phyloP scores from a whole-genome alignment of 2,329 filamentous ascomycete genomes.

The Chrysoporthe puriensis region DNA sequence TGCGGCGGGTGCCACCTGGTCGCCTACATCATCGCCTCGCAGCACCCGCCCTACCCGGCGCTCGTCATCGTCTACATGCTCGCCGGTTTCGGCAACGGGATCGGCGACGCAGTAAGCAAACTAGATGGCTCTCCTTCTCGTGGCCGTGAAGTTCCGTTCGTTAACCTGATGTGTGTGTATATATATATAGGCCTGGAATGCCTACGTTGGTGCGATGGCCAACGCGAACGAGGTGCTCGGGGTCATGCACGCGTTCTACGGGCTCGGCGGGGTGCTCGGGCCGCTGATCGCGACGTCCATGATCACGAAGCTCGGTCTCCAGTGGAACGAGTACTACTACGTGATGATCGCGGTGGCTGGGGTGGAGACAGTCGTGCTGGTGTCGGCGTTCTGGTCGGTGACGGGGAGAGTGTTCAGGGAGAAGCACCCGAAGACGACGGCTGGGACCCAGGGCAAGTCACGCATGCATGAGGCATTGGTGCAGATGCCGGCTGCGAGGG shows the following conservation, averaged over 20 bases:
- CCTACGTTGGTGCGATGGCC: constrained; percentile 66
- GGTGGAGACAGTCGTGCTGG: constrained; percentile 56
- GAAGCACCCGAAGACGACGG: constrained; percentile 34
- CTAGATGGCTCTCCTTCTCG: too few relatives aligned
- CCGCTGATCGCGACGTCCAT: constrained; percentile 73
- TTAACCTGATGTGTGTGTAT: too few relatives aligned
- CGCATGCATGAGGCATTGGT: constrained; percentile 45
- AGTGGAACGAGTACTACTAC: constrained; percentile 77
- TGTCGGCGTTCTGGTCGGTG: constrained; percentile 61
- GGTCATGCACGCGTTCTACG: constrained; percentile 70
- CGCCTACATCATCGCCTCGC: constrained; percentile 65
- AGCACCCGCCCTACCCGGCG: constrained; percentile 70
- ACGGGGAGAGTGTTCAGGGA: constrained; percentile 58
- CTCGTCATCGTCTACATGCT: constrained; percentile 68
- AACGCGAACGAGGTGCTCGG: constrained; percentile 72
- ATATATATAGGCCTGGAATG: constrained; percentile 48
- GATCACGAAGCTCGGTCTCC: constrained; percentile 62
- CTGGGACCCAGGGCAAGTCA: constrained; percentile 33
- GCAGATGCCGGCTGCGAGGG: constrained; percentile 47
- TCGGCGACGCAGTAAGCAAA: constrained; percentile 50
- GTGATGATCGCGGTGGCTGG: constrained; percentile 59
- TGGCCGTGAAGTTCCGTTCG: too few relatives aligned
- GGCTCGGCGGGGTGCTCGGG: constrained; percentile 68
- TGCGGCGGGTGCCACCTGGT: constrained; percentile 62
- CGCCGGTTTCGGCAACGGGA: constrained; percentile 71